phyloP scores from a whole-genome alignment of 176 grass and related monocot species.

The Oryza nivara region DNA sequence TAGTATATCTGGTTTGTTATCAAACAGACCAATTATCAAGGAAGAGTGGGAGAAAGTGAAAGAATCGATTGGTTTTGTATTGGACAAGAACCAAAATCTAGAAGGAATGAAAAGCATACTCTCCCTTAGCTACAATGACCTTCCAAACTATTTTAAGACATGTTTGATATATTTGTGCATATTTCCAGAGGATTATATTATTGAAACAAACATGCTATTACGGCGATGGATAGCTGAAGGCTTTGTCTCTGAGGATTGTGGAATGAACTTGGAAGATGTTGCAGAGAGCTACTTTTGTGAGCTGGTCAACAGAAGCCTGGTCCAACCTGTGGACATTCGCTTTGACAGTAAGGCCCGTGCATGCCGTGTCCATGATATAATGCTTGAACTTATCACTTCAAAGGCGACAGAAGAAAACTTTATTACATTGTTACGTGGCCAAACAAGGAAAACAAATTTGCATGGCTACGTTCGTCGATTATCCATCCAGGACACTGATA shows the following conservation, averaged over 20 bases:
- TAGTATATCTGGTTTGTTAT: neutral
- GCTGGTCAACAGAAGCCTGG: constrained; percentile 35
- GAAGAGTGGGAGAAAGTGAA: constrained; percentile 31
- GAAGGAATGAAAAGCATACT: constrained; percentile 32
- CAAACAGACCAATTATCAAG: neutral
- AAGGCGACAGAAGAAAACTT: constrained; percentile 48
- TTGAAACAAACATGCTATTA: constrained; percentile 20
- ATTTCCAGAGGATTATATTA: constrained; percentile 30
- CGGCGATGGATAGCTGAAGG: constrained; percentile 48
- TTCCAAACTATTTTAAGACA: constrained; percentile 14
- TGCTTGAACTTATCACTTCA: constrained; percentile 31
- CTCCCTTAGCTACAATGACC: constrained; percentile 23
- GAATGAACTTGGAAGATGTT: constrained; percentile 24
- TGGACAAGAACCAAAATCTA: neutral
- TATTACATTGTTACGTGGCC: neutral
- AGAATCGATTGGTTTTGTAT: constrained; percentile 24
- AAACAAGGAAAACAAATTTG: neutral
- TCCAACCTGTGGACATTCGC: constrained; percentile 25
- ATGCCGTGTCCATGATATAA: constrained; percentile 34
- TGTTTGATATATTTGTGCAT: constrained; percentile 47
- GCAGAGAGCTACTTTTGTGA: constrained; percentile 32
- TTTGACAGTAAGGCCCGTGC: constrained; percentile 22
- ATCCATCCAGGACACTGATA: neutral
- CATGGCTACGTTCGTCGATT: neutral
- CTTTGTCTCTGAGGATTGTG: constrained; percentile 25